Evolutionary conservation across 192 early-diverging fungal species (phyloP).

Genomic region (Coemansia sp.): DNA sequence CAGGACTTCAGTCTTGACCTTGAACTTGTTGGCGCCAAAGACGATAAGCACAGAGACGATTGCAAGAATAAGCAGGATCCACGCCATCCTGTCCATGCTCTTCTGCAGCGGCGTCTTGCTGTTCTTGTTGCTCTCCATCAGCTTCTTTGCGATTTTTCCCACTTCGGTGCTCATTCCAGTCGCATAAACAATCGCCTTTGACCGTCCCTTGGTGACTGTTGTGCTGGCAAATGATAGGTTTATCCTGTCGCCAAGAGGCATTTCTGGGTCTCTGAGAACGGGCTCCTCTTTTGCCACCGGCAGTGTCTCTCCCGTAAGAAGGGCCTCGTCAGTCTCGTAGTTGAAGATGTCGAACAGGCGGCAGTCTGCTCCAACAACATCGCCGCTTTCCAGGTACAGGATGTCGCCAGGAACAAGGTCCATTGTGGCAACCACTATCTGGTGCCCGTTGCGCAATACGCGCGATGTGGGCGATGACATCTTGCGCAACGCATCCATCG

Average conservation of each 20-base stretch:
- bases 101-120: slow-evolving; percentile 67
- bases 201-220: slow-evolving; percentile 84
- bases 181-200: slow-evolving; percentile 83
- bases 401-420: slow-evolving; percentile 90
- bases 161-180: slow-evolving; percentile 90
- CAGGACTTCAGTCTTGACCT: slow-evolving; percentile 59
- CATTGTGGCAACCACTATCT: slow-evolving; percentile 69
- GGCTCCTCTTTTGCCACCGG: slow-evolving; percentile 72
- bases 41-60: slow-evolving; percentile 77
- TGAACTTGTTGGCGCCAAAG: slow-evolving; percentile 72
- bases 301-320: slow-evolving; percentile 90
- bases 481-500: slow-evolving; percentile 89
- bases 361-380: slow-evolving; percentile 90
- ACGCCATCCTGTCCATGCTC: slow-evolving; percentile 74
- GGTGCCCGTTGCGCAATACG: slow-evolving; percentile 82
- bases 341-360: slow-evolving; percentile 83
- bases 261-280: slow-evolving; percentile 64
- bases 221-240: slow-evolving; percentile 91
- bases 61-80: slow-evolving; percentile 71
- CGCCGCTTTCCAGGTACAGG: slow-evolving; percentile 89
- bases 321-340: slow-evolving; percentile 88
- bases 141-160: slow-evolving; percentile 84
- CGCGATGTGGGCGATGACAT: slow-evolving; percentile 84
- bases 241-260: slow-evolving; percentile 87
- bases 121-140: slow-evolving; percentile 59